Base-by-base conservation (phyloP, 352 stramenopile genomes). In the Phytophthora hibernalis region DNA sequence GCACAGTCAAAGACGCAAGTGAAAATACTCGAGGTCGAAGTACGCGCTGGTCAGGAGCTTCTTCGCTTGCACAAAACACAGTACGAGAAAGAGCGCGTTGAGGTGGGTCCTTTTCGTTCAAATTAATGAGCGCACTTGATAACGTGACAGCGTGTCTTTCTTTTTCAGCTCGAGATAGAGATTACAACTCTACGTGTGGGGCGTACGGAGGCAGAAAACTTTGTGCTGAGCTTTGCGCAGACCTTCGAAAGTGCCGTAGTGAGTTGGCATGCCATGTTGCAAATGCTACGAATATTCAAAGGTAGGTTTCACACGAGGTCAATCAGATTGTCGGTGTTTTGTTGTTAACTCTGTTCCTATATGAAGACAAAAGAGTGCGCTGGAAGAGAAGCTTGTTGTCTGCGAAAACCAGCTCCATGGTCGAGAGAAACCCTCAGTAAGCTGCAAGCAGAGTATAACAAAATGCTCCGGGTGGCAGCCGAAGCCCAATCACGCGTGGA, bases 11-110 rank as follows among this genome's bases (percentile, higher is more conserved):
- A 70, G 16, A 80, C 70, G 1, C 76, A 85, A 59, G 63, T 82
- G 15, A 83, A 77, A 59, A 79, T 91, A 30, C 71, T 91, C 3
- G 74, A 91, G 51, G 77, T 83, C 16, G 82, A 91, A 57, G 54
- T 91, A 3, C 76, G 78, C 8, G 82, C 82, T 3, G 80, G 82
- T 0, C 76, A 89, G 54, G 82, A 91, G 13, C 68, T 91, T 13
- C 63, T 89, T 11, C 78, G 82, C 0, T 45, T 91, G 8, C 80
- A 88, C 43, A 87, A 85, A 44, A 54, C 65, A 0, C 80, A 91
- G 18, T 72, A 83, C 20, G 68, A 85, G 26, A 83, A 80, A 61
- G 82, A 91, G 20, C 51, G 77, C 2, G 22, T 45, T 1, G 70
- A 82, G 66, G 80, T 88, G 50, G 9, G 59, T 54, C 16, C 24